These are phyloP conservation scores for Metarhizium brunneum DNA, from an alignment of 2,329 filamentous ascomycete species.

Conservation along the genomic window DNA sequence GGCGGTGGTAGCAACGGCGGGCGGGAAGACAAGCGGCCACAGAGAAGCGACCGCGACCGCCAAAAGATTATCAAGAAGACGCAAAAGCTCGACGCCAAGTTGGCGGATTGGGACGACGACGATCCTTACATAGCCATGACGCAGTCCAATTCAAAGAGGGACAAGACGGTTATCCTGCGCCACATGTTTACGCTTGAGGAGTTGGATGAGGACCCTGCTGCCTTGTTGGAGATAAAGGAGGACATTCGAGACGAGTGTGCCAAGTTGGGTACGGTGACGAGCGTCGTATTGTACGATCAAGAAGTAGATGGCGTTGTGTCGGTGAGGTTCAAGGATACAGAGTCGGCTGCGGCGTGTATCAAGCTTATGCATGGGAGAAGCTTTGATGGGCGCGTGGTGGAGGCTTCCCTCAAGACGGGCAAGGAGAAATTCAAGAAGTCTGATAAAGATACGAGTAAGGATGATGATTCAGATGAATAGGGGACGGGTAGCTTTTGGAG, in stretches of 20 bases:
- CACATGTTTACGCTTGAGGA: conserved; percentile 89
- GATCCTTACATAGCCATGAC: conserved; percentile 44
- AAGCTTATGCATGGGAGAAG: conserved; percentile 68
- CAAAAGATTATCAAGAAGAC: conserved; percentile 87
- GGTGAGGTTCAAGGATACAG: conserved; percentile 67
- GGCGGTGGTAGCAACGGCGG: conserved; percentile 13
- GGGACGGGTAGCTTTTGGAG: not conserved
- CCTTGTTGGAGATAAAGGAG: conserved; percentile 84
- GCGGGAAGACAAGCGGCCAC: conserved; percentile 30
- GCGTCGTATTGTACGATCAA: conserved; percentile 81
- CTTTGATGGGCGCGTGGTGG: conserved; percentile 64
- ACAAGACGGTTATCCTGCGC: conserved; percentile 78
- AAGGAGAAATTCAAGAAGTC: conserved; percentile 66
- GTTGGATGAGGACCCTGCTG: conserved; percentile 74
- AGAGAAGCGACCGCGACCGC: conserved; percentile 58
- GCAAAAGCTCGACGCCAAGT: conserved; percentile 81
- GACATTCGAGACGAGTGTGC: conserved; percentile 86
- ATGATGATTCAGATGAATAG: conserved; percentile 24
- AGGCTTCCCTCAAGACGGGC: conserved; percentile 62
- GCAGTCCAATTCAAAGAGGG: conserved; percentile 46
- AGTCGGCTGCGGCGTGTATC: conserved; percentile 65
- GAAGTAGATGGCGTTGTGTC: conserved; percentile 79
- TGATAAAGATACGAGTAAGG: conserved; percentile 40
- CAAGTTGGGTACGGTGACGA: conserved; percentile 81
- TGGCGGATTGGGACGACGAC: conserved; percentile 94